Conservation (phyloP, 352 stramenopile species). For the Aphanomyces invadans region DNA sequence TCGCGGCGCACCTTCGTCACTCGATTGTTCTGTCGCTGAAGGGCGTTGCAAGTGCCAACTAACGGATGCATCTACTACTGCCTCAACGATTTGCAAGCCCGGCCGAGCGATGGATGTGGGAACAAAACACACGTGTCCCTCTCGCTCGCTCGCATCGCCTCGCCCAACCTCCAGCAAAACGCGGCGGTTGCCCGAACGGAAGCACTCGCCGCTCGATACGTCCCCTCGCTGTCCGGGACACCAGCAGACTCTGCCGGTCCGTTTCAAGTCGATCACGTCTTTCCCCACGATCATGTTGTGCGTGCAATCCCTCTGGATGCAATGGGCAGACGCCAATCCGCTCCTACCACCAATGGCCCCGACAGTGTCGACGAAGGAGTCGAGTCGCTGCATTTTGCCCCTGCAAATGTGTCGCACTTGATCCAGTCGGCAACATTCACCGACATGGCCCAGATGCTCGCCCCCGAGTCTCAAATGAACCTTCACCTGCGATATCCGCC, state of each 20-base stretch:
- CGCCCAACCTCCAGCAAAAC: neutral
- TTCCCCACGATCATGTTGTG: neutral
- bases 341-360: too few species aligned
- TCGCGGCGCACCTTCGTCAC: too few species aligned
- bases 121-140: neutral
- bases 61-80: conserved; percentile 10
- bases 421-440: neutral
- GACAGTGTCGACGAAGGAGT: neutral
- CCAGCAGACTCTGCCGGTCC: neutral
- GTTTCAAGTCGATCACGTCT: neutral
- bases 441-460: neutral
- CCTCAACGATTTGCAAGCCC: neutral
- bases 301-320: neutral
- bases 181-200: neutral
- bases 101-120: neutral
- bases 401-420: conserved; percentile 4
- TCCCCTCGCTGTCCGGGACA: too few species aligned
- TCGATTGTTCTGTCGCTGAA: too few species aligned
- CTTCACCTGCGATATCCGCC: neutral
- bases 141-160: neutral
- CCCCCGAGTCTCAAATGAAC: neutral
- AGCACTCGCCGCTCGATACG: neutral
- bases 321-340: too few species aligned
- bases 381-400: neutral
- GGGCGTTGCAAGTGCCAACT: neutral